phyloP scores from a whole-genome alignment of 1,139 yeast genomes.

The Yamadazyma atmosphaerica region DNA sequence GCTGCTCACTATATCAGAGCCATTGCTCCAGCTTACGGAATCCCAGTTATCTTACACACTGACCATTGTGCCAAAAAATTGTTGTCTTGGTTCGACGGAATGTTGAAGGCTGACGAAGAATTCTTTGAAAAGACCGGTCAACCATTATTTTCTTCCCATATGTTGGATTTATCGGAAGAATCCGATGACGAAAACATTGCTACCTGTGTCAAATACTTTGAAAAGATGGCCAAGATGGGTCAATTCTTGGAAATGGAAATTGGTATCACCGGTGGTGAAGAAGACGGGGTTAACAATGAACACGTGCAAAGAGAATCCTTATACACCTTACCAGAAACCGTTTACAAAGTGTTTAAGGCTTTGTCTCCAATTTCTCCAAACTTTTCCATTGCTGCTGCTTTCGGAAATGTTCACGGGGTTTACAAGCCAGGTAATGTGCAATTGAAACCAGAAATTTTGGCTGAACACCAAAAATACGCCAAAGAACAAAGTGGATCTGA shows the following conservation, averaged over 20 bases:
- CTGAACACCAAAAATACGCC: constrained; percentile 91
- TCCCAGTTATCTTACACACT: constrained; percentile 96
- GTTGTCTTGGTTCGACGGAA: constrained; percentile 98
- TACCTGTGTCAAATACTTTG: constrained; percentile 92
- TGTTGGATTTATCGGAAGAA: constrained; percentile 98
- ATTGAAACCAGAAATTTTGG: constrained; percentile 89
- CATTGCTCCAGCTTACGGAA: constrained; percentile 93
- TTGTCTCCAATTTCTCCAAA: constrained; percentile 90
- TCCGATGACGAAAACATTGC: constrained; percentile 93
- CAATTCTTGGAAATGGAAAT: constrained; percentile 99
- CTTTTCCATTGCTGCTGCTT: constrained; percentile 99
- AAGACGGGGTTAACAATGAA: constrained; percentile 99
- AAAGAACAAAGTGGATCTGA: constrained; percentile 59
- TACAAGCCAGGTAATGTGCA: constrained; percentile 99
- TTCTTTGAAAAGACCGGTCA: constrained; percentile 83
- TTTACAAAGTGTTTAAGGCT: constrained; percentile 87
- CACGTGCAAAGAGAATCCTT: constrained; percentile 82
- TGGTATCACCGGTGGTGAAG: constrained; percentile 99
- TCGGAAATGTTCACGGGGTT: constrained; percentile 99
- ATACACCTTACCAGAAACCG: constrained; percentile 96
- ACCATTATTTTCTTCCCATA: constrained; percentile 98
- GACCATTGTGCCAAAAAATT: constrained; percentile 99
- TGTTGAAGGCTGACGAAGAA: constrained; percentile 95
- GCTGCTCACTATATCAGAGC: constrained; percentile 98
- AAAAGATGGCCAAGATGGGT: constrained; percentile 89